These are phyloP conservation scores for Populus euphratica DNA, from an alignment of 345 rosid species.

Conservation along the genomic window DNA sequence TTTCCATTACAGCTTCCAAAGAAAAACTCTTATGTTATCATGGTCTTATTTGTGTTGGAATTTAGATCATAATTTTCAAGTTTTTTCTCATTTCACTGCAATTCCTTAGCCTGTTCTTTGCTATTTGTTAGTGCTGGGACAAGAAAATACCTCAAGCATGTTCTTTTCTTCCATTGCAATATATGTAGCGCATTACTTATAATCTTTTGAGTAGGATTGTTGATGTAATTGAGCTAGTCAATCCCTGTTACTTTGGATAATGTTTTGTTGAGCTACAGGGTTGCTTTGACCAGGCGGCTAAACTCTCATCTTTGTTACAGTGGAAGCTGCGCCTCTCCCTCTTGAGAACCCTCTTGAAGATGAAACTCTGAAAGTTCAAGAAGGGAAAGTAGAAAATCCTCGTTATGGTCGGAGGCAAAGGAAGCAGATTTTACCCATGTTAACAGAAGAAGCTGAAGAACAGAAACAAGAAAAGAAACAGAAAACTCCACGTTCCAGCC, in stretches of 20 bases:
- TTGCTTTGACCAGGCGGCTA: neutral
- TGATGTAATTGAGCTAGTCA: neutral
- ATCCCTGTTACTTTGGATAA: neutral
- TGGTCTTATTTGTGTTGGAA: neutral
- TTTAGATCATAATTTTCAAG: neutral
- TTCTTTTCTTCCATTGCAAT: neutral
- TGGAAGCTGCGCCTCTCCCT: conserved; percentile 23
- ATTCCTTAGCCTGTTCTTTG: neutral
- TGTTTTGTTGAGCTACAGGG: neutral
- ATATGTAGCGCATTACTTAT: neutral
- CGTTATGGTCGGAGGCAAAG: conserved; percentile 30
- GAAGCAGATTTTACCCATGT: conserved; percentile 24
- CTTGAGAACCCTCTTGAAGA: conserved; percentile 22
- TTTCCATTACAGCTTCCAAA: neutral
- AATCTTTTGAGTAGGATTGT: neutral
- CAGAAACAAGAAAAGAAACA: neutral
- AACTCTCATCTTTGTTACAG: conserved; percentile 18
- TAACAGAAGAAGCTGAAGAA: conserved; percentile 6
- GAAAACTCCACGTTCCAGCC: neutral
- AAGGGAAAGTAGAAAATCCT: conserved; percentile 21
- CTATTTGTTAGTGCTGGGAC: neutral
- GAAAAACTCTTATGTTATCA: neutral
- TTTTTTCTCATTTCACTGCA: neutral
- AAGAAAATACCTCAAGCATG: neutral
- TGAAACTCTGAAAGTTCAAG: conserved; percentile 20